Evolutionary conservation across 2,329 filamentous ascomycete genomes (phyloP).

Genomic region (Zasmidium cellare): DNA sequence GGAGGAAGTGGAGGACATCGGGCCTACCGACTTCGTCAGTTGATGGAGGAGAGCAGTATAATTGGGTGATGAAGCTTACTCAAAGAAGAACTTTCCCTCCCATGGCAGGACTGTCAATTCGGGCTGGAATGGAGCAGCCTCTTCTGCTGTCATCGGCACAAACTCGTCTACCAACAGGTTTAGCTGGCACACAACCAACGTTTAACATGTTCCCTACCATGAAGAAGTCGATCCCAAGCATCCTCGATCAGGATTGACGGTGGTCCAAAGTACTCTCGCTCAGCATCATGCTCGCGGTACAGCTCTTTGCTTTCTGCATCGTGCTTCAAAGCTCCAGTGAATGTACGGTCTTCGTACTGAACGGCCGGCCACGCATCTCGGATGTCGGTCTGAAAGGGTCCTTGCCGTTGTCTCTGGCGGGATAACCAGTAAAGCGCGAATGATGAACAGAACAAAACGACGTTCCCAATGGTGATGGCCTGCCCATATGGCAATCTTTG

Average conservation of each 20-base stretch:
- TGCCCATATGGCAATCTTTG: no score
- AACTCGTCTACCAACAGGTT: constrained; percentile 5
- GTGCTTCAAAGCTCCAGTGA: constrained; percentile 14
- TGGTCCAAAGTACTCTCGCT: constrained; percentile 19
- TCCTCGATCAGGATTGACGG: constrained; percentile 18
- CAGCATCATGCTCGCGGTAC: constrained; percentile 6
- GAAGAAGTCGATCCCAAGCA: constrained; percentile 16
- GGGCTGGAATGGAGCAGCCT: constrained; percentile 8
- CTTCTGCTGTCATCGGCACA: constrained; percentile 15
- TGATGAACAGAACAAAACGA: no score
- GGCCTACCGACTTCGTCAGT: constrained; percentile 6
- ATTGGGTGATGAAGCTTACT: constrained; percentile 3
- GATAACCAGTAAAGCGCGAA: no score
- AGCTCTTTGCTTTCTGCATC: constrained; percentile 7
- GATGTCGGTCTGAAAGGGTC: constrained; percentile 12
- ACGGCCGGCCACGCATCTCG: constrained; percentile 12
- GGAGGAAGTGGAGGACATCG: constrained; percentile 23
- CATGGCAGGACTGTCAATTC: constrained; percentile 13
- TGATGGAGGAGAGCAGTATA: not conserved
- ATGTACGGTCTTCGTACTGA: constrained; percentile 14
- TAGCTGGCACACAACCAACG: no score
- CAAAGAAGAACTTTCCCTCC: constrained; percentile 11
- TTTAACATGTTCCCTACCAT: not conserved
- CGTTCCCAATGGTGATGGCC: no score
- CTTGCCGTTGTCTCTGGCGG: no score